Evolutionary conservation across 2,329 filamentous ascomycete genomes (phyloP).

Genomic region (Neospermospora avenae): DNA sequence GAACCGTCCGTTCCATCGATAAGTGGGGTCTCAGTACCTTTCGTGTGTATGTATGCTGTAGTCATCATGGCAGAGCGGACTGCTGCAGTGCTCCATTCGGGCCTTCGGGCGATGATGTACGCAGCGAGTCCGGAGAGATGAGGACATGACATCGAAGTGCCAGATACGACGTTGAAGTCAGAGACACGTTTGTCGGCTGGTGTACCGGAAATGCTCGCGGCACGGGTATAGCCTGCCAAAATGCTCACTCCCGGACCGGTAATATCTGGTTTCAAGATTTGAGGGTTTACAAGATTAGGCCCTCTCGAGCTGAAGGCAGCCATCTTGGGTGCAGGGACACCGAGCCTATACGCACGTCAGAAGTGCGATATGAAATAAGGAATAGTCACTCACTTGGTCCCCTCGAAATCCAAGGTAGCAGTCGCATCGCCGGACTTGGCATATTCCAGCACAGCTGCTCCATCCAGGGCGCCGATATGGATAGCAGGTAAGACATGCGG

Average conservation of each 20-base stretch:
- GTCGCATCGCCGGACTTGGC: neutral
- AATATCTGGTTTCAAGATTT: neutral
- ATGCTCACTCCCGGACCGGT: neutral
- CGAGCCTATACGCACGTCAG: neutral
- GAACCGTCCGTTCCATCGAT: neutral
- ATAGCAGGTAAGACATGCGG: neutral
- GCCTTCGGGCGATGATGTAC: neutral
- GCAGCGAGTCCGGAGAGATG: neutral
- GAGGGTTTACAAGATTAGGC: neutral
- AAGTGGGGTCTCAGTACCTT: neutral
- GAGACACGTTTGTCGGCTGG: neutral
- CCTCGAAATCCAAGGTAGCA: neutral
- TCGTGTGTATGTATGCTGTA: neutral
- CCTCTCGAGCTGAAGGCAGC: neutral
- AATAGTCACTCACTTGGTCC: neutral
- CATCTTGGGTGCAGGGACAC: neutral
- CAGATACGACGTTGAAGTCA: neutral
- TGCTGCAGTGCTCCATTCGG: neutral
- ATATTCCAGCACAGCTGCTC: neutral
- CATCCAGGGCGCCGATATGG: neutral
- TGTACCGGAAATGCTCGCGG: neutral
- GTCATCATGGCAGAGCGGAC: neutral
- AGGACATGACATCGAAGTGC: neutral
- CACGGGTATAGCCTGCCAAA: neutral
- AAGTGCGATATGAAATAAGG: too few species aligned